Evolutionary conservation across 139 green algal genomes (phyloP).

Genomic region (Tetratostichococcus sp.): DNA sequence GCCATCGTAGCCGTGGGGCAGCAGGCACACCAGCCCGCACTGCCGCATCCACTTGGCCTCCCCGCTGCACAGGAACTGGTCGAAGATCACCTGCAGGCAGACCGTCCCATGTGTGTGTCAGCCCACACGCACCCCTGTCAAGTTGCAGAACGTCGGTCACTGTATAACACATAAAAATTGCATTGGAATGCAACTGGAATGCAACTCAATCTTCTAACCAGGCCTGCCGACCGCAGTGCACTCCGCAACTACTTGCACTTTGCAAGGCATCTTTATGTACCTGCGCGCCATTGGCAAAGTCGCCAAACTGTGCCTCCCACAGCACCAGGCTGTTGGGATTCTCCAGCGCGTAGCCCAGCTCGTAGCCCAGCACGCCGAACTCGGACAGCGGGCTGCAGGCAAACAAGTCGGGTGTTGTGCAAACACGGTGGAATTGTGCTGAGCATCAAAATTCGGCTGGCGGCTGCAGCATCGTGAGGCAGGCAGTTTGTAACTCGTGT

Average conservation of each 20-base stretch:
- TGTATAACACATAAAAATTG: too few species aligned
- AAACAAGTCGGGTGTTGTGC: slow-evolving; percentile 70
- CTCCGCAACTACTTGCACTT: too few species aligned
- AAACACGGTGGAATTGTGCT: background rate
- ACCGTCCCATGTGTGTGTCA: background rate
- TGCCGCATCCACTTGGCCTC: slow-evolving; percentile 95
- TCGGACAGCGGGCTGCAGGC: slow-evolving; percentile 89
- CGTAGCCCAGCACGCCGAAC: slow-evolving; percentile 96
- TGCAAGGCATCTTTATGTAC: too few species aligned
- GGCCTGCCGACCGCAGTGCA: too few species aligned
- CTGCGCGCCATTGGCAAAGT: slow-evolving; percentile 97
- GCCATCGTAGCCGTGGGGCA: slow-evolving; percentile 97
- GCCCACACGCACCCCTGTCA: too few species aligned
- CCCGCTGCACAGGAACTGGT: slow-evolving; percentile 91
- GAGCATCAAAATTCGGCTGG: too few species aligned
- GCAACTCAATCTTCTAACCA: too few species aligned
- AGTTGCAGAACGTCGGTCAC: too few species aligned
- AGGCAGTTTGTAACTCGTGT: too few species aligned
- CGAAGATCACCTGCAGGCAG: slow-evolving; percentile 89
- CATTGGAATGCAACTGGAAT: too few species aligned
- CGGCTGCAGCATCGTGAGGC: too few species aligned
- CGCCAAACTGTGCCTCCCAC: slow-evolving; percentile 97
- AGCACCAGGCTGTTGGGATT: slow-evolving; percentile 94
- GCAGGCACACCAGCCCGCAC: slow-evolving; percentile 76
- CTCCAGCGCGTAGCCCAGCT: slow-evolving; percentile 97